These are phyloP conservation scores for Arthrobotrys conoides DNA, from an alignment of 2,329 filamentous ascomycete species.

Conservation along the genomic window DNA sequence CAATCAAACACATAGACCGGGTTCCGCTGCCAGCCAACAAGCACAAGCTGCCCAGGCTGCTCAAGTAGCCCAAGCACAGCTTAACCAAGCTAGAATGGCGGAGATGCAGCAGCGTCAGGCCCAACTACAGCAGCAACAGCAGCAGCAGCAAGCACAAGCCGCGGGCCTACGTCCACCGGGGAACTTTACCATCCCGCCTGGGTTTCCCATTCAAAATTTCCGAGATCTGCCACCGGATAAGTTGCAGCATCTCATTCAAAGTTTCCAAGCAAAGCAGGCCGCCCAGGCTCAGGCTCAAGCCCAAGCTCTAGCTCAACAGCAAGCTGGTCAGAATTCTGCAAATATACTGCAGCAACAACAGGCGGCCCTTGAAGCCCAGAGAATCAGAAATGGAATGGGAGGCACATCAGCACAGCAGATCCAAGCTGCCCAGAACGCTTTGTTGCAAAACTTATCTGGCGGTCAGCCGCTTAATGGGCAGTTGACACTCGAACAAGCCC, in stretches of 20 bases:
- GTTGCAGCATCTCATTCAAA: conserved; percentile 45
- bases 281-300: conserved; percentile 21
- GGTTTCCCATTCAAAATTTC: conserved; percentile 53
- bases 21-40: conserved; percentile 39
- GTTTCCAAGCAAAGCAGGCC: conserved; percentile 29
- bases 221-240: conserved; percentile 45
- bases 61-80: conserved; percentile 28
- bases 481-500: conserved; percentile 33
- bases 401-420: conserved; percentile 34
- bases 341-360: conserved; percentile 47
- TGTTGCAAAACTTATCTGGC: conserved; percentile 40
- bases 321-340: conserved; percentile 39
- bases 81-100: conserved; percentile 46
- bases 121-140: conserved; percentile 35
- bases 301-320: conserved; percentile 19
- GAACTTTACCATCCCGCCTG: conserved; percentile 39
- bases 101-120: conserved; percentile 42
- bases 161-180: conserved; percentile 20
- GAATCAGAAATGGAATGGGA: conserved; percentile 32
- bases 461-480: conserved; percentile 6
- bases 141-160: conserved; percentile 27
- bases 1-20: conserved; percentile 47
- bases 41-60: conserved; percentile 33
- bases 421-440: conserved; percentile 39
- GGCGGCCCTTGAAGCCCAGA: conserved; percentile 45